These are phyloP conservation scores for Rhizoclosmatium sp. DNA, from an alignment of 192 early-diverging fungal species.

Conservation along the genomic window DNA sequence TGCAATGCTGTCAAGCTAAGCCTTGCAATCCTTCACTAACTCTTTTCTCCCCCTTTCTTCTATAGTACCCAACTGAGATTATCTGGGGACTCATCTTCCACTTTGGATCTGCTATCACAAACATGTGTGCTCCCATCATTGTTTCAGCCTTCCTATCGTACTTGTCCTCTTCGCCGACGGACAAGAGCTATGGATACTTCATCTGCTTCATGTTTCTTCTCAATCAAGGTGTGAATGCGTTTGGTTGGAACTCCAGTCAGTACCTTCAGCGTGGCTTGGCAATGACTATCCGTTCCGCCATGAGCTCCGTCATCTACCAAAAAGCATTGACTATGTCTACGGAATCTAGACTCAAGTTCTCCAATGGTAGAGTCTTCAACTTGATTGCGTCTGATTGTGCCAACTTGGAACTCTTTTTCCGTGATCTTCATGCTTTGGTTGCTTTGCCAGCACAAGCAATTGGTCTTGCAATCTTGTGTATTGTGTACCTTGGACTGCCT, in stretches of 20 bases:
- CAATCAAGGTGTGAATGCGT: slow-evolving; percentile 17
- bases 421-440: slow-evolving; percentile 39
- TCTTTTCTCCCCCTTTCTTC: not conserved
- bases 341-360: slow-evolving; percentile 61
- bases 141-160: slow-evolving; percentile 7
- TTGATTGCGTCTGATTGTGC: slow-evolving; percentile 56
- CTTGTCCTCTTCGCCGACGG: not conserved
- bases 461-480: slow-evolving; percentile 45
- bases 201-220: slow-evolving; percentile 23
- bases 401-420: slow-evolving; percentile 33
- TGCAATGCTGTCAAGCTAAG: no score
- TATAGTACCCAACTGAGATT: slow-evolving; percentile 12
- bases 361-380: slow-evolving; percentile 68
- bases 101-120: slow-evolving; percentile 12
- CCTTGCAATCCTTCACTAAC: no score
- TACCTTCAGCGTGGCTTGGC: slow-evolving; percentile 36
- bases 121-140: slow-evolving; percentile 17
- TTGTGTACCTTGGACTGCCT: slow-evolving; percentile 46
- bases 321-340: slow-evolving; percentile 63
- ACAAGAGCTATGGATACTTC: slow-evolving; percentile 16
- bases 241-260: slow-evolving; percentile 26
- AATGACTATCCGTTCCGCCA: slow-evolving; percentile 55
- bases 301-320: slow-evolving; percentile 64
- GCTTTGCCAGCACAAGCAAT: slow-evolving; percentile 52
- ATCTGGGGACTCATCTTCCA: slow-evolving; percentile 14